These are phyloP conservation scores for Aspergillus eucalypticola DNA, from an alignment of 2,329 filamentous ascomycete species.

Conservation along the genomic window DNA sequence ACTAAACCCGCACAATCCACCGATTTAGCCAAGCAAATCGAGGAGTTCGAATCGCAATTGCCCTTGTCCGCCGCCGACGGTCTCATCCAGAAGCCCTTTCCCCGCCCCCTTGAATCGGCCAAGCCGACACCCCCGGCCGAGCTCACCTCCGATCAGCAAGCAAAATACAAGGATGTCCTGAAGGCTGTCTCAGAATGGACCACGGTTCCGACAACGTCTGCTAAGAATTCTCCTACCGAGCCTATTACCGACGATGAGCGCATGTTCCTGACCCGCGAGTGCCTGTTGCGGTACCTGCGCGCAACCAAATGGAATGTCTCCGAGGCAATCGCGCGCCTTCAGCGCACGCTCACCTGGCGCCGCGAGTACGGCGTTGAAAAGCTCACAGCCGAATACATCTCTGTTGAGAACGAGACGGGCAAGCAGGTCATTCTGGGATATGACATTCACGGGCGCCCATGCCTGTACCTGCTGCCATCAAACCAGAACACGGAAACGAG, in stretches of 20 bases:
- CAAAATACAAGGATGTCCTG: conserved; percentile 79
- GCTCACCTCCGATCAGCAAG: conserved; percentile 73
- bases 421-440: conserved; percentile 90
- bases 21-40: conserved; percentile 8
- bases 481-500: conserved; percentile 89
- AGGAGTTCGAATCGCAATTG: conserved; percentile 30
- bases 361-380: conserved; percentile 82
- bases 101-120: conserved; percentile 57
- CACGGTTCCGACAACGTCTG: conserved; percentile 64
- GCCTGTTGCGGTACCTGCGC: conserved; percentile 86
- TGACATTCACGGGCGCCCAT: conserved; percentile 82
- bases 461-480: conserved; percentile 84
- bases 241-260: conserved; percentile 77
- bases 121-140: conserved; percentile 58
- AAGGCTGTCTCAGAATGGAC: conserved; percentile 70
- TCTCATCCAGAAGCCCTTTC: conserved; percentile 58
- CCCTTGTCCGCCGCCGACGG: conserved; percentile 42
- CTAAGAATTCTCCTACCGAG: conserved; percentile 58
- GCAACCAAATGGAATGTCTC: conserved; percentile 86
- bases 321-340: conserved; percentile 76
- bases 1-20: conserved; percentile 8
- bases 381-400: conserved; percentile 78
- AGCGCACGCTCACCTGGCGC: conserved; percentile 81
- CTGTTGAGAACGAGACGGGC: conserved; percentile 91
- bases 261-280: conserved; percentile 90